Conservation (phyloP, 352 stramenopile genomes). For the Albugo laibachii region DNA sequence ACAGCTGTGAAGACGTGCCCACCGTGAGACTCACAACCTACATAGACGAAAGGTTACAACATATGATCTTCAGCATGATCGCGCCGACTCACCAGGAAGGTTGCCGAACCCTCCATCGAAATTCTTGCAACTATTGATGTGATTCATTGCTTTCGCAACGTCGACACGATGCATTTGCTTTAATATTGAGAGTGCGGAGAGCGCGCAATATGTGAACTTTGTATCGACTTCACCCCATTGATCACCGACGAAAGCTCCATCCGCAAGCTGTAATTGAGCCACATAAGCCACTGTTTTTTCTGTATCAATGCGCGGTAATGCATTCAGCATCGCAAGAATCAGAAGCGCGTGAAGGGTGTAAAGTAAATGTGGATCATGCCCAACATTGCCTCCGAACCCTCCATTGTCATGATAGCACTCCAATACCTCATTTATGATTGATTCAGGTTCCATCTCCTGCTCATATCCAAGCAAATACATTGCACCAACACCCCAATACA, state of each 20-base stretch:
- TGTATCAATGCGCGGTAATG: constrained; percentile 58
- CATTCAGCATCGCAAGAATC: constrained; percentile 88
- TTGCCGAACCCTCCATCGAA: constrained; percentile 89
- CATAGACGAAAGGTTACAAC: constrained; percentile 32
- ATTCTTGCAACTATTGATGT: constrained; percentile 93
- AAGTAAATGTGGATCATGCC: constrained; percentile 93
- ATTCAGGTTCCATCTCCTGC: constrained; percentile 52
- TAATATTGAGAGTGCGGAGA: constrained; percentile 90
- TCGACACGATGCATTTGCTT: constrained; percentile 74
- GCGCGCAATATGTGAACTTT: constrained; percentile 96
- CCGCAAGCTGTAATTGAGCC: constrained; percentile 81
- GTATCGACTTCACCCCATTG: constrained; percentile 96
- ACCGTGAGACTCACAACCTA: constrained; percentile 93
- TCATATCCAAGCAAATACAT: constrained; percentile 85
- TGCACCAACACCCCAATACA: constrained; percentile 96
- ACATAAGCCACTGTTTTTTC: constrained; percentile 75
- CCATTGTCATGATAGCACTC: constrained; percentile 83
- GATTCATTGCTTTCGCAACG: constrained; percentile 76
- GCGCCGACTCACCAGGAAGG: constrained; percentile 23
- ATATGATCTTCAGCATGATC: constrained; percentile 2
- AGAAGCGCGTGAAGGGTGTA: constrained; percentile 96
- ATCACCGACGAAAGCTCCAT: constrained; percentile 96
- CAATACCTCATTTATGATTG: constrained; percentile 91
- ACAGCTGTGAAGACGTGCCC: constrained; percentile 96
- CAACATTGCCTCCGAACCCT: constrained; percentile 91